Base-by-base conservation (phyloP, 768 basidiomycete genomes). In the Pisolithus orientalis region DNA sequence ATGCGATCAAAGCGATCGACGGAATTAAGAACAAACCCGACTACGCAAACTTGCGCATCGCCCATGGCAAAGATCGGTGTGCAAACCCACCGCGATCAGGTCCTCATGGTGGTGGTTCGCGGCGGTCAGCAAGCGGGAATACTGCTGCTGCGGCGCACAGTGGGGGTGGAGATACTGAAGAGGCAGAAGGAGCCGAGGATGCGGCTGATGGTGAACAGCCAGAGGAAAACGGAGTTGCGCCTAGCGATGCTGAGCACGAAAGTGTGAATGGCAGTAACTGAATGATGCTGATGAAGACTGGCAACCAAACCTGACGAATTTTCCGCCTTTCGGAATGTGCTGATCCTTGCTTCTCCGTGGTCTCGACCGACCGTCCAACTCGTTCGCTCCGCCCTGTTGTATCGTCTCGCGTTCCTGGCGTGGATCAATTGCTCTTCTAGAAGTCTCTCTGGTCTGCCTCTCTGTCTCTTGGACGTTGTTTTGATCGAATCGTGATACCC, bases 1-100 rank as follows among this genome's bases (percentile, higher is more conserved):
- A 94, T 64, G 93, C 94, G 11, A 93, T 94, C 77, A 97, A 97
- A 75, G 94, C 95, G n/a, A 94, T 98, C 62, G 95, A 98, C 52
- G 87, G 85, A 7, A 81, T 96, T 70, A 95, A 95, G 80, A 82
- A 77, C 64, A 90, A 92, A 65, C 82, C 90, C 2, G 94, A 97
- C 64, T 98, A 98, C 64, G 76, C 82, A 16, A 85, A 85, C 67
- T 72, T 97, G 58, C 86, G 92, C 39, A 90, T 99, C 53, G 87
- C 93, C 14, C 94, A 94, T 69, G 94, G 94, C 54, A 97, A 96
- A 67, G 94, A 96, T 64, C 82, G 94, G 34, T 97, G 94, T 68
- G 94, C 93, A 29, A 94, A 94, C 69, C 85, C 91, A 32, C 93
- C 91, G 9, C 80, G 90, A 47, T 85, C 87, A 5, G 88, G 87